Percentiles rank a stretch among this genome's conserved stretches.
These are phyloP conservation scores for Arthroderma uncinatum DNA, from an alignment of 2,329 filamentous ascomycete genomes.

Conservation along the genomic window DNA sequence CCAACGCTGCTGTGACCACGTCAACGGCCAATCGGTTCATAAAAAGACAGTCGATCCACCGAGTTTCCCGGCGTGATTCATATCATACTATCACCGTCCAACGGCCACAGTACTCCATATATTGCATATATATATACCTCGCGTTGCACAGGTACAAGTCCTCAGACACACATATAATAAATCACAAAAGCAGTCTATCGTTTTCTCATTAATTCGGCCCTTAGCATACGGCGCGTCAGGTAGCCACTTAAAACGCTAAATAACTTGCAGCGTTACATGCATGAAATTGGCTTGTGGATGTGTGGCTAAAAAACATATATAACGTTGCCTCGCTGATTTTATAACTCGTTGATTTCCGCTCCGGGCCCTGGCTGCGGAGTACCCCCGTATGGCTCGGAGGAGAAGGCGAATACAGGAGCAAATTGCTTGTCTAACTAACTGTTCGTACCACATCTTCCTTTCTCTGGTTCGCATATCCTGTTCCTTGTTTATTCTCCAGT, in stretches of 20 bases:
- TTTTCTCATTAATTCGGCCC: not conserved
- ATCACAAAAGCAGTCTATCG: not conserved
- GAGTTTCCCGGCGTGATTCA: not conserved
- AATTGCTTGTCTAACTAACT: not conserved
- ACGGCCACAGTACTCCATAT: not conserved
- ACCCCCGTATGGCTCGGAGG: not conserved
- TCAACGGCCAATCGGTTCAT: constrained; percentile 1
- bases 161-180: not conserved
- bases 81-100: not conserved
- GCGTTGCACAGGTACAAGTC: constrained; percentile 1
- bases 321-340: not conserved
- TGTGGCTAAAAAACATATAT: not conserved
- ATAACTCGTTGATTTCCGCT: not conserved
- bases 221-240: not conserved
- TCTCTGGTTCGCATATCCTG: not conserved
- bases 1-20: not conserved
- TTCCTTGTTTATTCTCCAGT: not conserved
- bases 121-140: not conserved
- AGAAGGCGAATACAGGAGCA: not conserved
- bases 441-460: not conserved
- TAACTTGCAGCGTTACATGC: not conserved
- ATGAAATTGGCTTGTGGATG: not conserved
- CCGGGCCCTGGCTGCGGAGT: not conserved
- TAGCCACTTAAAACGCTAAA: no score
- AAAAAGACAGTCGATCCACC: not conserved